A percentile compares a stretch with the other conserved stretches of the same genome.
phyloP scores from a whole-genome alignment of 768 basidiomycete species.

The Lentinula boryana region DNA sequence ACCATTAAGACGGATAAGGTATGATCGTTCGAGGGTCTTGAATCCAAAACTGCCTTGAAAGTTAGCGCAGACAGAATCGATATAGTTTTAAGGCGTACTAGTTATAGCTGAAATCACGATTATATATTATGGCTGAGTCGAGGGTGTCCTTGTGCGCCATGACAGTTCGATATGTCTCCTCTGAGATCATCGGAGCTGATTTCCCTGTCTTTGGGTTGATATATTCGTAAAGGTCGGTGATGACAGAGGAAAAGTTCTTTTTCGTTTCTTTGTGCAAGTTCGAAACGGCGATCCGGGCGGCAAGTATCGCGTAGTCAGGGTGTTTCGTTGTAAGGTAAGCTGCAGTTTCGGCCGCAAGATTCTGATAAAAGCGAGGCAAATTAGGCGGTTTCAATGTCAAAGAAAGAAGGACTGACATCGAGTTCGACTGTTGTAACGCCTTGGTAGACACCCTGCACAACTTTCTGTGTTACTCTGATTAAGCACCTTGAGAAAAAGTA shows the following conservation, averaged over 20 bases:
- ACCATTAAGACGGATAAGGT: conserved; percentile 90
- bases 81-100: conserved; percentile 44
- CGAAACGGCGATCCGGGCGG: conserved; percentile 97
- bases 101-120: conserved; percentile 97
- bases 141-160: conserved; percentile 74
- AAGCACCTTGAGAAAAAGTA: conserved; percentile 4
- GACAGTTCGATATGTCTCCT: conserved; percentile 79
- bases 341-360: conserved; percentile 94
- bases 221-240: conserved; percentile 87
- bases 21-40: conserved; percentile 98
- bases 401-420: background rate
- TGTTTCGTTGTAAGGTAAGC: conserved; percentile 96
- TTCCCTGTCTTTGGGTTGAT: conserved; percentile 93
- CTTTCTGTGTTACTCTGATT: conserved; percentile 81
- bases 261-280: conserved; percentile 99
- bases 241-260: conserved; percentile 91
- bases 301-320: conserved; percentile 97
- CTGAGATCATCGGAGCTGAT: conserved; percentile 85
- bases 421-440: conserved; percentile 92
- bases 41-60: conserved; percentile 77
- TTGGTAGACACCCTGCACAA: conserved; percentile 88
- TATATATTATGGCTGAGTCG: conserved; percentile 95
- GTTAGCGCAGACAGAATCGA: background rate
- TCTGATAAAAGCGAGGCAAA: conserved; percentile 38
- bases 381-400: background rate